These are phyloP conservation scores for Trypanosomatidae sp. DNA, from an alignment of 208 protist species.

Conservation along the genomic window DNA sequence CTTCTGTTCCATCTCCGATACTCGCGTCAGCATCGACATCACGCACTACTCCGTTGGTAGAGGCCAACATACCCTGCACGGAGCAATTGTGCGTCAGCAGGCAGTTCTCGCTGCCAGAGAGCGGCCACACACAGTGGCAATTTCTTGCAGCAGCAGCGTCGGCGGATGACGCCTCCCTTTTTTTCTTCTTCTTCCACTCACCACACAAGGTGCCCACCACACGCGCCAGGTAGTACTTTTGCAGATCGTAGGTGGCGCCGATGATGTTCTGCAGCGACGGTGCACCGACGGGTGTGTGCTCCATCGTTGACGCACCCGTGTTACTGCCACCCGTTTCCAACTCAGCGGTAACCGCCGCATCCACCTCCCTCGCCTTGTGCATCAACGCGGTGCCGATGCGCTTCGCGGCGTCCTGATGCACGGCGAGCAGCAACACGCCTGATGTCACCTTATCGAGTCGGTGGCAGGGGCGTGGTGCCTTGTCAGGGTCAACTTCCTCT, in stretches of 20 bases:
- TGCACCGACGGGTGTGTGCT: too few relatives aligned
- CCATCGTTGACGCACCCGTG: too few relatives aligned
- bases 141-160: too few relatives aligned
- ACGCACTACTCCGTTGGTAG: not conserved
- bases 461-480: constrained; percentile 71
- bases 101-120: constrained; percentile 6
- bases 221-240: constrained; percentile 43
- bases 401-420: constrained; percentile 44
- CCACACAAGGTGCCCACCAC: not conserved
- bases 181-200: not conserved
- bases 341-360: constrained; percentile 29
- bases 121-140: not conserved
- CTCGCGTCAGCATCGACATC: not conserved
- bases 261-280: constrained; percentile 12
- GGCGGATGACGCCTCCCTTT: too few relatives aligned
- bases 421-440: constrained; percentile 78
- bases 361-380: constrained; percentile 65
- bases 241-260: constrained; percentile 20
- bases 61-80: constrained; percentile 1
- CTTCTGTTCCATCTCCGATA: not conserved
- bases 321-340: too few relatives aligned
- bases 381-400: constrained; percentile 58
- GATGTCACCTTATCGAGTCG: constrained; percentile 90
- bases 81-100: constrained; percentile 8
- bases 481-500: constrained; percentile 41